These are phyloP conservation scores for Neoboletus brunneissimus DNA, from an alignment of 768 basidiomycete genomes.

Conservation along the genomic window DNA sequence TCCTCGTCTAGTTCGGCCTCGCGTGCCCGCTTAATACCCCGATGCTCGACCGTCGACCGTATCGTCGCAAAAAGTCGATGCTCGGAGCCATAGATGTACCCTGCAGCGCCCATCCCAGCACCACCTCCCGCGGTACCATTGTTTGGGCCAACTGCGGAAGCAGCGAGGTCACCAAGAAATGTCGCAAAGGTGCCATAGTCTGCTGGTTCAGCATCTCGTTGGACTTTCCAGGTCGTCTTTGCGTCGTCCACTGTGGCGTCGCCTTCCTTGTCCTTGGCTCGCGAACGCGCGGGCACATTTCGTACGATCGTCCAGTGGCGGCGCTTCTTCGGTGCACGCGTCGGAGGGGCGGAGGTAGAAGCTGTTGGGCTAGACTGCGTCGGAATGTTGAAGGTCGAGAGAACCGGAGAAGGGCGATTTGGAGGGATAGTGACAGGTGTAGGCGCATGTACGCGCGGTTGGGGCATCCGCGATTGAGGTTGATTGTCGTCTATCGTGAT, in stretches of 20 bases:
- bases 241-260: constrained; percentile 35
- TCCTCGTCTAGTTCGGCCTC: constrained; percentile 9
- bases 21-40: constrained; percentile 16
- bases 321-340: constrained; percentile 30
- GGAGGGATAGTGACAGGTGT: constrained; percentile 29
- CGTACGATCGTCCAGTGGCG: constrained; percentile 64
- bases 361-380: background rate
- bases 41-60: constrained; percentile 36
- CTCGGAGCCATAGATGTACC: constrained; percentile 16
- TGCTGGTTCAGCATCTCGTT: constrained; percentile 50
- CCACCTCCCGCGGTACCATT: constrained; percentile 2
- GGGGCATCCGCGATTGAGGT: background rate
- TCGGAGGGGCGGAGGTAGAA: constrained; percentile 1
- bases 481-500: background rate
- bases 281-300: constrained; percentile 45
- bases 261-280: constrained; percentile 52
- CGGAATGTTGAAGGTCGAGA: constrained; percentile 13
- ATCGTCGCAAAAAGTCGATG: constrained; percentile 33
- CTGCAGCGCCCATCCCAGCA: background rate
- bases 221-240: constrained; percentile 42
- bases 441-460: constrained; percentile 22
- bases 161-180: constrained; percentile 44
- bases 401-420: constrained; percentile 11
- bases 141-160: constrained; percentile 28
- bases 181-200: constrained; percentile 65